phyloP scores from a whole-genome alignment of 768 basidiomycete genomes.

The Calvatia gigantea region DNA sequence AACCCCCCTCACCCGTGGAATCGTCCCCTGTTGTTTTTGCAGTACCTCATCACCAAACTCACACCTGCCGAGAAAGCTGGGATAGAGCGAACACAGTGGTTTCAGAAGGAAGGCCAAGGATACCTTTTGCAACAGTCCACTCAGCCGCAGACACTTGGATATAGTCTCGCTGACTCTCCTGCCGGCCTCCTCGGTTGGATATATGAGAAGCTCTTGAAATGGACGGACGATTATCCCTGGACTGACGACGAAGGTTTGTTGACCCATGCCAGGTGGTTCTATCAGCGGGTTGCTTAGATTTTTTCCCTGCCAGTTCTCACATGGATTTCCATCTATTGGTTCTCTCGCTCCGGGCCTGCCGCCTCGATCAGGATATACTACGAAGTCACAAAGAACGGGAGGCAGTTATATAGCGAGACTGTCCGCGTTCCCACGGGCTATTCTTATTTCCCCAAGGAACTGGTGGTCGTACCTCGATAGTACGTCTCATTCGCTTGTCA shows the following conservation, averaged over 20 bases:
- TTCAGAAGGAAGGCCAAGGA: slow-evolving; percentile 26
- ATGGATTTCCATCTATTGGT: slow-evolving; percentile 58
- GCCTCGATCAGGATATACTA: slow-evolving; percentile 59
- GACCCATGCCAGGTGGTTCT: neutral
- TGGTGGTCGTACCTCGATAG: slow-evolving; percentile 28
- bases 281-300: neutral
- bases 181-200: slow-evolving; percentile 51
- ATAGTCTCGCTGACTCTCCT: slow-evolving; percentile 54
- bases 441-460: slow-evolving; percentile 51
- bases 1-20: slow-evolving; percentile 19
- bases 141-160: slow-evolving; percentile 51
- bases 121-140: slow-evolving; percentile 41
- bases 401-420: neutral
- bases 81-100: slow-evolving; percentile 25
- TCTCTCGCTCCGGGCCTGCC: slow-evolving; percentile 55
- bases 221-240: slow-evolving; percentile 52
- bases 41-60: slow-evolving; percentile 24
- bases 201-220: slow-evolving; percentile 43
- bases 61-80: slow-evolving; percentile 31
- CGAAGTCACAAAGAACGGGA: slow-evolving; percentile 31
- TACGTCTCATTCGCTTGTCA: slow-evolving; percentile 15
- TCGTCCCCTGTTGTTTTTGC: slow-evolving; percentile 22
- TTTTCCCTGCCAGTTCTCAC: slow-evolving; percentile 40
- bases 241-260: slow-evolving; percentile 50
- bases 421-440: slow-evolving; percentile 41